phyloP scores from a whole-genome alignment of 352 stramenopile genomes.

The Thraustotheca clavata region DNA sequence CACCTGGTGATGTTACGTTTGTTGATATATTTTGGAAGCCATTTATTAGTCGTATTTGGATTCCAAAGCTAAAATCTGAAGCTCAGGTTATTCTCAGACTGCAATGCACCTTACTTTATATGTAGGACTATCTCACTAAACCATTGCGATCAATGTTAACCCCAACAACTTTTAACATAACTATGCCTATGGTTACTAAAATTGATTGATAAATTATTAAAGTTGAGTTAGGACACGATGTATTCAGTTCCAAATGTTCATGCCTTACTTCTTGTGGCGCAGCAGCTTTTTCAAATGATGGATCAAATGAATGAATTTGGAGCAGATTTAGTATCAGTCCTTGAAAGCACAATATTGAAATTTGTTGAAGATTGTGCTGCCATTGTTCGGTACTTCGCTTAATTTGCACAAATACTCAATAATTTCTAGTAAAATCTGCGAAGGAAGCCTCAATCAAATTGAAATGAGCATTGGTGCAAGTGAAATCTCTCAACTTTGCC shows the following conservation, averaged over 20 bases:
- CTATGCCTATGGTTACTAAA: conserved; percentile 4
- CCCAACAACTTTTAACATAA: not conserved
- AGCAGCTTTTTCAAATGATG: conserved; percentile 64
- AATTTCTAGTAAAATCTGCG: conserved; percentile 49
- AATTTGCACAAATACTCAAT: not conserved
- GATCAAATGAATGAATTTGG: conserved; percentile 52
- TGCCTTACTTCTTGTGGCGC: conserved; percentile 57
- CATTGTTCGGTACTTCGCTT: conserved; percentile 32
- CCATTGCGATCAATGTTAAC: not conserved
- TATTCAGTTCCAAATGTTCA: conserved; percentile 29
- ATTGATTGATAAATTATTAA: not conserved
- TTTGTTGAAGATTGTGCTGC: conserved; percentile 61
- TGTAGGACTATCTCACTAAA: not conserved
- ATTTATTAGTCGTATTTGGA: conserved; percentile 50
- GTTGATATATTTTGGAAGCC: conserved; percentile 30
- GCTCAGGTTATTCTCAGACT: conserved; percentile 26
- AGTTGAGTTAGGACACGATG: not conserved
- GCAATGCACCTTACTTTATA: not conserved
- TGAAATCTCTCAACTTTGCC: conserved; percentile 48
- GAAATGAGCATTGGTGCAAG: conserved; percentile 47
- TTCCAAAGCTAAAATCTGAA: conserved; percentile 62
- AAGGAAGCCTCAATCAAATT: conserved; percentile 60
- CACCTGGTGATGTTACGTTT: conserved; percentile 2
- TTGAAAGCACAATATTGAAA: conserved; percentile 53
- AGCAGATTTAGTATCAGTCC: conserved; percentile 44